phyloP scores from a whole-genome alignment of 306 rosid species.

The Quercus dentata region DNA sequence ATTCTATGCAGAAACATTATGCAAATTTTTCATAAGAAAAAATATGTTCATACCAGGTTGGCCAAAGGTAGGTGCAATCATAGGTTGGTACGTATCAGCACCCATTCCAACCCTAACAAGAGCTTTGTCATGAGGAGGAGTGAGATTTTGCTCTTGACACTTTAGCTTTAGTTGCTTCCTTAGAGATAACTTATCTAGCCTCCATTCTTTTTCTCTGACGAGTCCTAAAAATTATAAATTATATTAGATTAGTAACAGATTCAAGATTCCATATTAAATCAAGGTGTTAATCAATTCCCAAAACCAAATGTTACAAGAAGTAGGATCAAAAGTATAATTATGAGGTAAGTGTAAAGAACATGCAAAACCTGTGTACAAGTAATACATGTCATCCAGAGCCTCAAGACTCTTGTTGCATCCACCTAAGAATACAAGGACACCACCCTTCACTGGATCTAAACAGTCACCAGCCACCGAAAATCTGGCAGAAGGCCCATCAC shows the following conservation, averaged over 20 bases:
- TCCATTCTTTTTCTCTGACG: slow-evolving; percentile 61
- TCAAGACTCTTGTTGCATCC: slow-evolving; percentile 97
- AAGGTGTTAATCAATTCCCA: slow-evolving; percentile 11
- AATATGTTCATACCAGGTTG: slow-evolving; percentile 52
- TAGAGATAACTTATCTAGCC: slow-evolving; percentile 84
- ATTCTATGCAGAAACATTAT: background rate
- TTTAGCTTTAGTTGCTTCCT: slow-evolving; percentile 90
- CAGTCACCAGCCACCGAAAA: slow-evolving; percentile 95
- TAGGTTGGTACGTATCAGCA: slow-evolving; percentile 42
- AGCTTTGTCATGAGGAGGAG: slow-evolving; percentile 48
- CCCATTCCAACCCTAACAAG: slow-evolving; percentile 51
- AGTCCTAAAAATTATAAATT: slow-evolving; percentile 57
- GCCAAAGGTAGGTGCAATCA: slow-evolving; percentile 37
- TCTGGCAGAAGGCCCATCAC: slow-evolving; percentile 82
- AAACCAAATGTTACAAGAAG: background rate
- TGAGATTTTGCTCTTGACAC: slow-evolving; percentile 83
- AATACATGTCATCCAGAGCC: slow-evolving; percentile 92
- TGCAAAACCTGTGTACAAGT: slow-evolving; percentile 75
- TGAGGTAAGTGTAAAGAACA: background rate
- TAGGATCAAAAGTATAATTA: background rate
- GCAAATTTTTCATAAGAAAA: slow-evolving; percentile 6
- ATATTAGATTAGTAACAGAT: slow-evolving; percentile 22
- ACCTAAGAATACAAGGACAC: slow-evolving; percentile 87
- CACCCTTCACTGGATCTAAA: slow-evolving; percentile 74
- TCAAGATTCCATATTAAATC: slow-evolving; percentile 6